Conservation (phyloP, 306 rosid genomes). For the Acmispon strigosus region DNA sequence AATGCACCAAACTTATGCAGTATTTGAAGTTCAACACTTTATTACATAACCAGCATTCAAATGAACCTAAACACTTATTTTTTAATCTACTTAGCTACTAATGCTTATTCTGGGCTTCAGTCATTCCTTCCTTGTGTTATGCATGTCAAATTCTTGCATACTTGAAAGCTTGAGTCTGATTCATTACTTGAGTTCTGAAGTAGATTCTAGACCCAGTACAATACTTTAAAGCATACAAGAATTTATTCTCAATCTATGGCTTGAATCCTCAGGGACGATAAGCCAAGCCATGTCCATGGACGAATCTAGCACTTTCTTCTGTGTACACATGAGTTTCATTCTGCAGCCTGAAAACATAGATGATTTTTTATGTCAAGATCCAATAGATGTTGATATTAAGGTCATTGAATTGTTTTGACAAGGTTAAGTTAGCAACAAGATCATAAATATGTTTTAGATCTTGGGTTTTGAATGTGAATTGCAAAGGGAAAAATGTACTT, state of each 20-base stretch:
- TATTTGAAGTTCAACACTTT: not conserved
- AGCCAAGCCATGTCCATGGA: constrained; percentile 71
- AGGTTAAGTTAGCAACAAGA: not conserved
- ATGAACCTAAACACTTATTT: not conserved
- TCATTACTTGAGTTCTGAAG: not conserved
- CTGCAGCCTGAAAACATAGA: constrained; percentile 40
- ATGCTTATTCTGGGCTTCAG: too few species aligned
- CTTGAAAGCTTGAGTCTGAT: too few species aligned
- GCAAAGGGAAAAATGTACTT: constrained; percentile 12
- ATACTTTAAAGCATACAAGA: not conserved
- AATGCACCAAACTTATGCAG: constrained; percentile 4
- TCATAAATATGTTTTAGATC: not conserved
- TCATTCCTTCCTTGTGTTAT: too few species aligned
- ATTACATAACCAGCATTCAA: not conserved
- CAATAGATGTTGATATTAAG: not conserved
- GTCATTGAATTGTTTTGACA: not conserved
- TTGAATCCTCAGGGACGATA: constrained; percentile 26
- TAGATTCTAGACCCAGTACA: not conserved
- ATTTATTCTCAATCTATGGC: constrained; percentile 18
- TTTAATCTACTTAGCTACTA: not conserved
- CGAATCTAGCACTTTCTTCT: constrained; percentile 62
- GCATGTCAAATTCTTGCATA: not conserved
- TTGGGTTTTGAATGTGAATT: not conserved
- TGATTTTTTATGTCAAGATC: not conserved
- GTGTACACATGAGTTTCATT: constrained; percentile 77